Conservation (phyloP, 2,329 filamentous ascomycete genomes). For the Ramularia endophylla region DNA sequence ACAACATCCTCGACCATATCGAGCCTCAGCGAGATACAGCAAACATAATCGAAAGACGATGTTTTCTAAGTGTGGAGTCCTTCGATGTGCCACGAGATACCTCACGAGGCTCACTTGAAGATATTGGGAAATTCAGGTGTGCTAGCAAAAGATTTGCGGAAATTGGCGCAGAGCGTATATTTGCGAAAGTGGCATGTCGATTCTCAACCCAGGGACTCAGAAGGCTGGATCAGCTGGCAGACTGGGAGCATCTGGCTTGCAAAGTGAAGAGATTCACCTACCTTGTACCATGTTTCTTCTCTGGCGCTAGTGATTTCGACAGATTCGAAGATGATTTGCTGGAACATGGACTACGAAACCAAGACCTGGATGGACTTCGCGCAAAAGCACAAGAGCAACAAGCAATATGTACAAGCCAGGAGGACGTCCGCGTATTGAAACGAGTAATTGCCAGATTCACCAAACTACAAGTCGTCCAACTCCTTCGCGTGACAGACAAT, state of each 20-base stretch:
- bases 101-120: conserved; percentile 37
- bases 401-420: conserved; percentile 44
- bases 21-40: conserved; percentile 47
- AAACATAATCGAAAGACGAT: conserved; percentile 44
- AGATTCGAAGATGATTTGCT: conserved; percentile 13
- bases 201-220: conserved; percentile 47
- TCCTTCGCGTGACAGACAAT: conserved; percentile 56
- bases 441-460: conserved; percentile 54
- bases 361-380: conserved; percentile 31
- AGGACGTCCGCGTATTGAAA: conserved; percentile 49
- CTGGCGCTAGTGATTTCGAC: conserved; percentile 36
- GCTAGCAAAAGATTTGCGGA: conserved; percentile 47
- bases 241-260: conserved; percentile 44
- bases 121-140: conserved; percentile 43
- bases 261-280: conserved; percentile 57
- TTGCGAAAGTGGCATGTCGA: conserved; percentile 46
- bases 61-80: conserved; percentile 48
- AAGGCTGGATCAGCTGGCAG: conserved; percentile 45
- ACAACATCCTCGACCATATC: conserved; percentile 47
- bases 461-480: conserved; percentile 57
- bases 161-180: conserved; percentile 47
- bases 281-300: conserved; percentile 54
- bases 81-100: conserved; percentile 41
- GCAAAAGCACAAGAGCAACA: conserved; percentile 46
- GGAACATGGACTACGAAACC: conserved; percentile 9